Conservation (phyloP, 2,329 filamentous ascomycete genomes). For the Alternaria solani region DNA sequence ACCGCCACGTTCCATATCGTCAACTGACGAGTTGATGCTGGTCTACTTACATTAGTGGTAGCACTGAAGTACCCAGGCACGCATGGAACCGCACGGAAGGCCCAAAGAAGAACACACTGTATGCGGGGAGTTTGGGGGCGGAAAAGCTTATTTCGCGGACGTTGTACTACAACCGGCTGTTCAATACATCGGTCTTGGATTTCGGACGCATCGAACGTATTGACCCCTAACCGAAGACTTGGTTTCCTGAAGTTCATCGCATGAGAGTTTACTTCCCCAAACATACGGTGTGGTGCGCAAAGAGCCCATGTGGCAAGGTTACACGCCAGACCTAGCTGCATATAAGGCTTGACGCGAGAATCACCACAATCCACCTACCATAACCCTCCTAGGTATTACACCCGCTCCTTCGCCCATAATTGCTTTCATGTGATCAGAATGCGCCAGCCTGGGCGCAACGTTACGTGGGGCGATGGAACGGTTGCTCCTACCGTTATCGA, state of each 20-base stretch:
- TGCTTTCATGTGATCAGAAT: background rate
- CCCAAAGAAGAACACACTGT: slow-evolving; percentile 12
- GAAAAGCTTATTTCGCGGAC: slow-evolving; percentile 22
- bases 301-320: background rate
- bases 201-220: background rate
- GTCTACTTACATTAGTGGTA: background rate
- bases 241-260: background rate
- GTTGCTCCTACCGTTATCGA: background rate
- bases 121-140: slow-evolving; percentile 29
- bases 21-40: background rate
- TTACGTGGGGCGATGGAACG: background rate
- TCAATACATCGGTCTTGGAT: background rate
- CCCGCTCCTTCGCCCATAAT: background rate
- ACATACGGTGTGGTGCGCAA: background rate
- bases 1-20: background rate
- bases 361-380: background rate
- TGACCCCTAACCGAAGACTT: background rate
- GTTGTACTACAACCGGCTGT: slow-evolving; percentile 7
- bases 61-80: background rate
- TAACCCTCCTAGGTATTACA: background rate
- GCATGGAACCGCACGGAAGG: slow-evolving; percentile 14
- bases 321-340: background rate
- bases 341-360: background rate
- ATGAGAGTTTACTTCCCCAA: background rate
- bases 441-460: slow-evolving; percentile 1